Percentiles rank a stretch among this genome's conserved stretches.
Evolutionary conservation across 805 yeast species (phyloP).

Genomic region (Wickerhamomyces kurtzmanii): DNA sequence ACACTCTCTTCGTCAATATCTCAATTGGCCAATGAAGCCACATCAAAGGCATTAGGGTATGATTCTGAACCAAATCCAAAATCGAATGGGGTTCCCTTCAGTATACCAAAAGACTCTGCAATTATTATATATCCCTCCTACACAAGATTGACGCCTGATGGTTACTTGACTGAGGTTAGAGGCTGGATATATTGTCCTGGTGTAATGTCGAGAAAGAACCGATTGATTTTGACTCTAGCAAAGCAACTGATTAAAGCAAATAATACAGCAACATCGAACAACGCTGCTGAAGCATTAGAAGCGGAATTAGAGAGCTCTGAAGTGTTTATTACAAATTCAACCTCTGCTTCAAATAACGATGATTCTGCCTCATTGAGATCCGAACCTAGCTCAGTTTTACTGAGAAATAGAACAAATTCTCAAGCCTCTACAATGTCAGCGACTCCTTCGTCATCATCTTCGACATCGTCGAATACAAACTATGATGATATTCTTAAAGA

Average conservation of each 20-base stretch:
- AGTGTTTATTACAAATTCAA: constrained; percentile 4
- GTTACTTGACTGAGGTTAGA: constrained; percentile 48
- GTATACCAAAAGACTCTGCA: constrained; percentile 46
- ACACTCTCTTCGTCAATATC: constrained; percentile 35
- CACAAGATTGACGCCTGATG: constrained; percentile 24
- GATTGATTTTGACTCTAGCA: constrained; percentile 57
- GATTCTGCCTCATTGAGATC: constrained; percentile 1
- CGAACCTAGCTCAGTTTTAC: not conserved
- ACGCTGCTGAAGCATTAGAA: constrained; percentile 24
- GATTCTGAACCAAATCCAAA: constrained; percentile 18
- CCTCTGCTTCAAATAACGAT: constrained; percentile 3
- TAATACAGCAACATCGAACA: constrained; percentile 10
- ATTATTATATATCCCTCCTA: constrained; percentile 54
- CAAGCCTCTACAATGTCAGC: constrained; percentile 1
- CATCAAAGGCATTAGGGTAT: constrained; percentile 11
- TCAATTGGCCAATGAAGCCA: constrained; percentile 37
- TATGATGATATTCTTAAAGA: constrained; percentile 45
- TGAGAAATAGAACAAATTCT: constrained; percentile 1
- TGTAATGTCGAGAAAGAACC: constrained; percentile 57
- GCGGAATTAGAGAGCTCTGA: constrained; percentile 21
- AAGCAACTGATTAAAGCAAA: constrained; percentile 47
- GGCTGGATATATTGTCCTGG: constrained; percentile 72
- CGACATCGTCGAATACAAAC: constrained; percentile 1
- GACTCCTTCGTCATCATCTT: not conserved
- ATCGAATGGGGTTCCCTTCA: constrained; percentile 17